Conservation (phyloP, 73 alveolate species). For the Paramecium octaurelia region DNA sequence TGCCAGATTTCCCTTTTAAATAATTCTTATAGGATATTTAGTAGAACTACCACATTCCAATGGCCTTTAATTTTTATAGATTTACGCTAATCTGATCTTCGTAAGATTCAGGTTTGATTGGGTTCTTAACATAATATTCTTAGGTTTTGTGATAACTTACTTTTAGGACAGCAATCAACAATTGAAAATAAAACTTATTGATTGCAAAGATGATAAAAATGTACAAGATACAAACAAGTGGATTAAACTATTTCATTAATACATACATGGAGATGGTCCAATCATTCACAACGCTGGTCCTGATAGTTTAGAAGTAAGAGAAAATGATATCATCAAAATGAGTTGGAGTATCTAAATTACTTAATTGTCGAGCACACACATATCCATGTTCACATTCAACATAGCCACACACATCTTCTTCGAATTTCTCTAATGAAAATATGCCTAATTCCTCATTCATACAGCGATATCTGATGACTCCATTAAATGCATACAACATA, state of each 20-base stretch:
- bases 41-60: background rate
- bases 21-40: background rate
- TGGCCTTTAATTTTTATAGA: background rate
- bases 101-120: background rate
- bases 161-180: slow-evolving; percentile 9
- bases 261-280: slow-evolving; percentile 43
- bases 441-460: slow-evolving; percentile 4
- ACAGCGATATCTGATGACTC: slow-evolving; percentile 38
- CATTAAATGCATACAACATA: background rate
- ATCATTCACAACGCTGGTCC: slow-evolving; percentile 6
- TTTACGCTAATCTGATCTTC: background rate
- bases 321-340: background rate
- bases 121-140: slow-evolving; percentile 9
- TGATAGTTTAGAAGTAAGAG: background rate
- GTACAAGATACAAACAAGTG: background rate
- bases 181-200: slow-evolving; percentile 13
- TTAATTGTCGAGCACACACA: background rate
- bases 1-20: background rate
- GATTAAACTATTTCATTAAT: slow-evolving; percentile 35
- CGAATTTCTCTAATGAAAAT: background rate
- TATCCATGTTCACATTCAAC: slow-evolving; percentile 17
- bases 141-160: slow-evolving; percentile 16
- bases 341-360: background rate
- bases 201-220: background rate
- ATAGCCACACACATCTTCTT: slow-evolving; percentile 27